These are phyloP conservation scores for Populus ilicifolia DNA, from an alignment of 345 rosid species.

Conservation along the genomic window DNA sequence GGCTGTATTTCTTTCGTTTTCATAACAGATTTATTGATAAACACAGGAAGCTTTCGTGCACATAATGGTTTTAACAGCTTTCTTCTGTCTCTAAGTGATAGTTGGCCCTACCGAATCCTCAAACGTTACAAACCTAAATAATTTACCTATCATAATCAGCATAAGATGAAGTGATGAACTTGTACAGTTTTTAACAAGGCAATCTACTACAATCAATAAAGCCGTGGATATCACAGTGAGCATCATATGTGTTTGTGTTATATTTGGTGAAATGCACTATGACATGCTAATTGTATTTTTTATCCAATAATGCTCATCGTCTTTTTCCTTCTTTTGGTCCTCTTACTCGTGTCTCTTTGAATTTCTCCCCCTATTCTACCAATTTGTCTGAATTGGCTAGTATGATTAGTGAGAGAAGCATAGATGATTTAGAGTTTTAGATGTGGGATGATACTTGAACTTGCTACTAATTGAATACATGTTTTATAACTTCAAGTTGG, in stretches of 20 bases:
- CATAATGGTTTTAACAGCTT: not conserved
- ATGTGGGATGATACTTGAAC: not conserved
- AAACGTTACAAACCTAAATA: not conserved
- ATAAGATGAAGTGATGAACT: not conserved
- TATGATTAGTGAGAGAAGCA: not conserved
- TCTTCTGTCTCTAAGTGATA: not conserved
- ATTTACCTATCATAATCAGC: not conserved
- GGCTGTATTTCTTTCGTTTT: not conserved
- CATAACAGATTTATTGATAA: not conserved
- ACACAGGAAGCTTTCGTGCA: not conserved
- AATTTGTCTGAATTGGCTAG: not conserved
- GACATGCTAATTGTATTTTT: not conserved
- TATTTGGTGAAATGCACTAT: not conserved
- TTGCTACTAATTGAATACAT: not conserved
- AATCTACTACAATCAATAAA: not conserved
- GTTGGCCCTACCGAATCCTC: not conserved
- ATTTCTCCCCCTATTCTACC: not conserved
- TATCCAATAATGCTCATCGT: not conserved
- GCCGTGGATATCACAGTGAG: not conserved
- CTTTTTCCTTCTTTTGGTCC: not conserved
- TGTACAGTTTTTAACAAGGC: not conserved
- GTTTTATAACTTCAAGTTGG: not conserved
- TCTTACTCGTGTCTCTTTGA: not conserved
- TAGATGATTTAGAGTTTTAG: not conserved
- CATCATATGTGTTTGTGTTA: not conserved